Evolutionary conservation across 2,329 filamentous ascomycete genomes (phyloP).

Genomic region (Leptographium lundbergii): DNA sequence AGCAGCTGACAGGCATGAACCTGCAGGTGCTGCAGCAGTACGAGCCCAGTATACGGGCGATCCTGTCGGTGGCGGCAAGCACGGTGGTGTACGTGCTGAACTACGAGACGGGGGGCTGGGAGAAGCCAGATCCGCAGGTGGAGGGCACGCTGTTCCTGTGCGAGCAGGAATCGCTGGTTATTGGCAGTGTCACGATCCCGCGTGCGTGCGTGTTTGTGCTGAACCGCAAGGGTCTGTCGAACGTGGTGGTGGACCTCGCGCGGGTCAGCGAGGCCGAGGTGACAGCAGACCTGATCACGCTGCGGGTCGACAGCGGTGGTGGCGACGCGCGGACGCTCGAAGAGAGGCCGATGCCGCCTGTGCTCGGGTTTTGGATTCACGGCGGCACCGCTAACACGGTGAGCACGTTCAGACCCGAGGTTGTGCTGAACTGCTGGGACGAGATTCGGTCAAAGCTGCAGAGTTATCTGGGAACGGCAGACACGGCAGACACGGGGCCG

Average conservation of each 20-base stretch:
- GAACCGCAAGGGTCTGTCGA: slow-evolving; percentile 58
- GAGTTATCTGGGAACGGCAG: slow-evolving; percentile 1
- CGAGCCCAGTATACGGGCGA: slow-evolving; percentile 57
- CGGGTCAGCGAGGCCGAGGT: slow-evolving; percentile 52
- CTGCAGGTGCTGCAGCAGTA: slow-evolving; percentile 72
- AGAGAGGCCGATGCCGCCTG: slow-evolving; percentile 16
- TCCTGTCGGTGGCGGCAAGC: slow-evolving; percentile 73
- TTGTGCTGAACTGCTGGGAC: slow-evolving; percentile 30
- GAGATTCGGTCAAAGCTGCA: slow-evolving; percentile 14
- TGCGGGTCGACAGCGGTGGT: slow-evolving; percentile 5
- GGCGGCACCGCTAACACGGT: slow-evolving; percentile 11
- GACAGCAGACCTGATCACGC: slow-evolving; percentile 30
- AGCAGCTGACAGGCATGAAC: slow-evolving; percentile 58
- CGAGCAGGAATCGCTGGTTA: slow-evolving; percentile 37
- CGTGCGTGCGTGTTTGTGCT: slow-evolving; percentile 55
- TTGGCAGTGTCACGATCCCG: slow-evolving; percentile 23
- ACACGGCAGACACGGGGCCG: slow-evolving; percentile 1
- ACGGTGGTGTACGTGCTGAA: slow-evolving; percentile 77
- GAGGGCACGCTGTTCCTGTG: slow-evolving; percentile 88
- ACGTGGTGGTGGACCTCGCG: slow-evolving; percentile 54
- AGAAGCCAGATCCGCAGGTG: slow-evolving; percentile 55
- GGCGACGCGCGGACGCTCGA: neutral
- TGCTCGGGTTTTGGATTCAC: slow-evolving; percentile 44
- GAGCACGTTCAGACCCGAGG: slow-evolving; percentile 10
- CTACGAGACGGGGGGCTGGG: slow-evolving; percentile 55